Base-by-base conservation (phyloP, 1,284 basidiomycete genomes). In the Naganishia albida region DNA sequence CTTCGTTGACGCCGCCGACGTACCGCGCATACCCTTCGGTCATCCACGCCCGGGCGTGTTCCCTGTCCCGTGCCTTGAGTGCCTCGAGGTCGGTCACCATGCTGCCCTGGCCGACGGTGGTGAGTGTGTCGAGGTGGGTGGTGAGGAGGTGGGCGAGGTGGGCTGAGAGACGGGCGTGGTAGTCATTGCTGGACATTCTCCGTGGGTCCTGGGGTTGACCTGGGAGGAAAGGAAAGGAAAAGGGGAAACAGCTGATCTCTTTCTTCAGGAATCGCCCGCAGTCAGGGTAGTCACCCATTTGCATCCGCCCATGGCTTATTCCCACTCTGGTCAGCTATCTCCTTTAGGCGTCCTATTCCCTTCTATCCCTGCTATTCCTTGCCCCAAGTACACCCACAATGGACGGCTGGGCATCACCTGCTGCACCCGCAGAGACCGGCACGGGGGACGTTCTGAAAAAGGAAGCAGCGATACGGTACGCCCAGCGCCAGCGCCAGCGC, bases 1-100 rank as follows among this genome's bases (percentile, higher is more conserved):
- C 63, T 1, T n/a, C 53, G 8, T 63, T 28, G 38, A 46, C 63
- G 7, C 63, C 63, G 8, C 63, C 63, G n/a, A 64, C 28, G 26
- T 57, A 64, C 39, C 54, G 43, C 39, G n/a, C 18, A 57, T 64
- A 64, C 53, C 63, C 63, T 30, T 57, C 63, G 8, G 40, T 34
- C 28, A 28, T 46, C 63, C 63, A 64, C 48, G 63, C 63, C 1
- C 20, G 25, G 34, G 53, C n/a, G 30, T 64, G 63, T 34, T 64
- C 63, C 44, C 53, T 56, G 28, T 64, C 54, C 39, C 63, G 15
- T 28, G 56, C 63, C 8, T 53, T 53, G 16, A 64, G 40, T 4
- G 46, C 44, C n/a, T 40, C 16, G 28, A 64, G 39, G 39, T 64
- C 62, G 26, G 62, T 63, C 25, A 30, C 23, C 51, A 54, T 51